Evolutionary conservation across 345 rosid genomes (phyloP), one percentile per base, ranked within the genome.

Genomic region (Eucalyptus decipiens): DNA sequence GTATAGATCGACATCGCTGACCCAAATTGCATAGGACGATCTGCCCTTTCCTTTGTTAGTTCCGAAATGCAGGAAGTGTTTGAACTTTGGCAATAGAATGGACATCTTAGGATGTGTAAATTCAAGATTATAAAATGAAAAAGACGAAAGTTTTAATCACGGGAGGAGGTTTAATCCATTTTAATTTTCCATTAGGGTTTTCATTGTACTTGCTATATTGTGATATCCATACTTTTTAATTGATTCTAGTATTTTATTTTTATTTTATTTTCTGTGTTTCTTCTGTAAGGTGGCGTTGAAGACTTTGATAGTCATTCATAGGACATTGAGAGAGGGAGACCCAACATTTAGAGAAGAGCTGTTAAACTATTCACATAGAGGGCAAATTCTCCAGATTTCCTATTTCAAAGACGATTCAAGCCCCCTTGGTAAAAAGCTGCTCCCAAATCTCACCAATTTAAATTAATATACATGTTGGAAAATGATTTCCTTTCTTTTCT

Each of bases 311-410:
- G 99, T 98, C n/a, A 96, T 98, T 86, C 99, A 98, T 58, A 93
- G 99, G 93, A 95, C 99, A 67, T 89, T 97, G 90, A 95, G 99
- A 92, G 99, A 98, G 91, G 98, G 99, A 72, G 99, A 98, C 93
- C 98, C 99, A 24, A 95, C 97, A 3, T 97, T 97, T 85, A 92
- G 97, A 87, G 99, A 97, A 92, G 99, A 97, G 93, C 96, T 97
- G 88, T 87, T 95, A 47, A 95, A 92, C 92, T 96, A 94, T 91
- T 93, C 97, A 37, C 95, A 89, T 24, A 91, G 98, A 93, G 96
- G 97, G 88, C 96, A 94, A 58, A 93, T 98, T 87, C 98, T 98
- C 87, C 96, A 97, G 90, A 96, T 98, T 45, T 95, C 99, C 86
- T 95, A 97, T 89, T 98, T 98, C 92, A 98, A 98, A 92, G 99